Conservation (phyloP, 2,329 filamentous ascomycete species). For the Paecilomyces sp. region DNA sequence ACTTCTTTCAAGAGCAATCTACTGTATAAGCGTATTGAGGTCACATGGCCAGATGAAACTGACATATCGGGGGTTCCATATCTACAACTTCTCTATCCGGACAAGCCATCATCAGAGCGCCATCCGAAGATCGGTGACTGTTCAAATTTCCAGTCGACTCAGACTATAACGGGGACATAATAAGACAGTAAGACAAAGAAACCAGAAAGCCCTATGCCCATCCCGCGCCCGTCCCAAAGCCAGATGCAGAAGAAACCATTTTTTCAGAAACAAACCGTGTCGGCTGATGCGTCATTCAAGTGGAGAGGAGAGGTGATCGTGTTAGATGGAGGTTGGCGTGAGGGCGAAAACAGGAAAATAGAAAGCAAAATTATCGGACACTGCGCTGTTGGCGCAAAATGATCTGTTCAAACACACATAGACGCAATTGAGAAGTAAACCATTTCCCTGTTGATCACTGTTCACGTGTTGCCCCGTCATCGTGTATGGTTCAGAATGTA, state of each 20-base stretch:
- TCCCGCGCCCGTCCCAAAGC: background rate
- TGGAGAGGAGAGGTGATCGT: background rate
- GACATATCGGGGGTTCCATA: background rate
- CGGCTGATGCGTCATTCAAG: background rate
- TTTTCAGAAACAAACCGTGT: background rate
- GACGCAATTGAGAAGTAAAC: constrained; percentile 1
- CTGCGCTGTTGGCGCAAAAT: background rate
- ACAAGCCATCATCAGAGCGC: background rate
- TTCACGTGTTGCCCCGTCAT: background rate
- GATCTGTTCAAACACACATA: background rate
- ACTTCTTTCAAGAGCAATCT: background rate
- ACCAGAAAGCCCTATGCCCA: background rate
- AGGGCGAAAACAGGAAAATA: background rate
- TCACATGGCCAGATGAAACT: background rate
- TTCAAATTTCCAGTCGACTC: background rate
- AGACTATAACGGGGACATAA: background rate
- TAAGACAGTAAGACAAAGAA: background rate
- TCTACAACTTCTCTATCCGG: background rate
- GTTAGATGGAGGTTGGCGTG: background rate
- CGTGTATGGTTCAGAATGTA: background rate
- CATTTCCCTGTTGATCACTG: background rate
- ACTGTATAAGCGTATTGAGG: background rate
- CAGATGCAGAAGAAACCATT: background rate
- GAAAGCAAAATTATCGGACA: background rate
- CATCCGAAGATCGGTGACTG: background rate